Evolutionary conservation across 2,329 filamentous ascomycete genomes (phyloP).

Genomic region (Cryoendolithus antarcticus): DNA sequence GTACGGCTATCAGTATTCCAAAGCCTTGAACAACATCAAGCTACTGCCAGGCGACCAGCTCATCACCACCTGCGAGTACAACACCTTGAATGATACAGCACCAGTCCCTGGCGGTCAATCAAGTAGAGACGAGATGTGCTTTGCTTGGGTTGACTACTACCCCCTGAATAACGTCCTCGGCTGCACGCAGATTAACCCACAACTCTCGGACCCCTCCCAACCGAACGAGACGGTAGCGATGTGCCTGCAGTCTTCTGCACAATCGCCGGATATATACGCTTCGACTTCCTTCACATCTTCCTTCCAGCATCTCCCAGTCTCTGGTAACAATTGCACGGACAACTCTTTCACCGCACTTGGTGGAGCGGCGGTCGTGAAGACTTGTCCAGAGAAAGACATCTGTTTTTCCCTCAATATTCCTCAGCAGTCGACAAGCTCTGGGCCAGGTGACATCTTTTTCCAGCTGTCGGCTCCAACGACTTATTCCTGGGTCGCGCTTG

Average conservation of each 20-base stretch:
- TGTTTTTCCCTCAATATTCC: constrained; percentile 45
- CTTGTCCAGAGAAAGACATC: constrained; percentile 15
- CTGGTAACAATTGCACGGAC: constrained; percentile 6
- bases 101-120: constrained; percentile 10
- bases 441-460: constrained; percentile 45
- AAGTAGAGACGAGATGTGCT: constrained; percentile 11
- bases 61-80: constrained; percentile 11
- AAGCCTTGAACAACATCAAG: constrained; percentile 8
- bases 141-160: constrained; percentile 13
- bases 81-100: constrained; percentile 9
- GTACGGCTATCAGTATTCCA: constrained; percentile 12
- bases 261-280: constrained; percentile 3
- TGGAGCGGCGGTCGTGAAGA: constrained; percentile 3
- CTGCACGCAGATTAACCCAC: constrained; percentile 10
- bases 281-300: constrained; percentile 4
- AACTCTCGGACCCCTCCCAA: background rate
- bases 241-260: constrained; percentile 6
- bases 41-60: constrained; percentile 10
- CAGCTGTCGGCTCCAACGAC: constrained; percentile 42
- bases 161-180: constrained; percentile 8
- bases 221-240: constrained; percentile 8
- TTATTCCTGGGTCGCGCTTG: constrained; percentile 44
- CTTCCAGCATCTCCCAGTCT: constrained; percentile 3
- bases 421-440: constrained; percentile 35
- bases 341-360: background rate